A percentile compares a stretch with the other conserved stretches of the same genome.
These are phyloP conservation scores for Cladosporium colombiae DNA, from an alignment of 2,329 filamentous ascomycete species.

Conservation along the genomic window DNA sequence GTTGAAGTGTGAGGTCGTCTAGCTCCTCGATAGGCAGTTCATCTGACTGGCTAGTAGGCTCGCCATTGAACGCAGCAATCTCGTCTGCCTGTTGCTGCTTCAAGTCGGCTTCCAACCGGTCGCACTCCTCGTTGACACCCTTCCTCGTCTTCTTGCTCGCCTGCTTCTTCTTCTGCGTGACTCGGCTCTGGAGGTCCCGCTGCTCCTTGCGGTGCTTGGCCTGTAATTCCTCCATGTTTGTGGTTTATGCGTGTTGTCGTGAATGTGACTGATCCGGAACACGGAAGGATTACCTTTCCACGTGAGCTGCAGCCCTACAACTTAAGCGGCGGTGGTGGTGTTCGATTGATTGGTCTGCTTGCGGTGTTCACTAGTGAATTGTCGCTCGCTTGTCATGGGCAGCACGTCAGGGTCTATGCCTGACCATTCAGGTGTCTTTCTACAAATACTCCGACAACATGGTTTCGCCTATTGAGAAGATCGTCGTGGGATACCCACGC, in stretches of 20 bases:
- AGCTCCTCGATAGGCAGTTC: constrained; percentile 6
- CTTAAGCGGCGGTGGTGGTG: background rate
- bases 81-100: constrained; percentile 57
- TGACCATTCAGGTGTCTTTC: background rate
- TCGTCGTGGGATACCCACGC: background rate
- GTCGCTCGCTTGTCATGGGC: constrained; percentile 2
- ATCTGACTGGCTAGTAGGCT: constrained; percentile 14
- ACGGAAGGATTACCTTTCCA: background rate
- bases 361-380: background rate
- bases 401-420: background rate
- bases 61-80: constrained; percentile 48
- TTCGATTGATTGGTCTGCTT: background rate
- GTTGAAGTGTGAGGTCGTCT: constrained; percentile 14
- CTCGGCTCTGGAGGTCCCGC: constrained; percentile 77
- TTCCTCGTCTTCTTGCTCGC: constrained; percentile 79
- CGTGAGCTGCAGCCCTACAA: constrained; percentile 4
- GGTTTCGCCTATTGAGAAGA: background rate
- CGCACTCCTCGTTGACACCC: constrained; percentile 63
- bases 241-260: background rate
- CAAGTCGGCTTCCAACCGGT: constrained; percentile 57
- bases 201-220: constrained; percentile 84
- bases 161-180: constrained; percentile 95
- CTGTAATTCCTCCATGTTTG: constrained; percentile 70
- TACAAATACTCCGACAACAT: background rate
- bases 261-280: background rate